phyloP scores from a whole-genome alignment of 1,139 yeast genomes.

The Zygosaccharomyces pseudobailii region DNA sequence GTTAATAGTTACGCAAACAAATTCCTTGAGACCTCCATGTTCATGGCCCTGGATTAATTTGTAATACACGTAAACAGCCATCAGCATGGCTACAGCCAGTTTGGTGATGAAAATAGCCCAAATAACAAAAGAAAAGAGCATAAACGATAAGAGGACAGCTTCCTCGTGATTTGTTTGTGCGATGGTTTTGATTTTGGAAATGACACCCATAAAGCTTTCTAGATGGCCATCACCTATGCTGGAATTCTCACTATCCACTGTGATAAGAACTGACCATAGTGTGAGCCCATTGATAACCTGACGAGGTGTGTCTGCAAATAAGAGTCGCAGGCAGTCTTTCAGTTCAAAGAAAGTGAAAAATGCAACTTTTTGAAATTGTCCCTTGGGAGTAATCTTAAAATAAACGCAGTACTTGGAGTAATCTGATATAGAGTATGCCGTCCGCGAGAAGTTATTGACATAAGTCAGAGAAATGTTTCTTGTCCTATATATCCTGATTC shows the following conservation, averaged over 20 bases:
- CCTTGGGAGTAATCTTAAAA: conserved; percentile 59
- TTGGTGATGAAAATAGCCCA: conserved; percentile 67
- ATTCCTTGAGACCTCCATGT: conserved; percentile 25
- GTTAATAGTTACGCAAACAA: conserved; percentile 27
- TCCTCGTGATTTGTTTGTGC: conserved; percentile 59
- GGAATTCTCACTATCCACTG: conserved; percentile 34
- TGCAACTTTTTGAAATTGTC: conserved; percentile 61
- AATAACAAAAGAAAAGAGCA: conserved; percentile 70
- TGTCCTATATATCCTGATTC: conserved; percentile 53
- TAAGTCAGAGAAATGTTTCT: conserved; percentile 67
- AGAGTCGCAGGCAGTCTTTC: conserved; percentile 56
- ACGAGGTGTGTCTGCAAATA: conserved; percentile 83
- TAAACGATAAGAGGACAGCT: conserved; percentile 66
- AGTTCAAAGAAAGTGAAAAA: conserved; percentile 65
- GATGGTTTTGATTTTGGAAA: conserved; percentile 49
- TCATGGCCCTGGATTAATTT: conserved; percentile 35
- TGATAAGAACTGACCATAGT: conserved; percentile 46
- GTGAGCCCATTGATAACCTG: conserved; percentile 81
- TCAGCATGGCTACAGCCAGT: conserved; percentile 53
- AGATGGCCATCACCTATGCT: conserved; percentile 20
- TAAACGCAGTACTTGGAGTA: conserved; percentile 72
- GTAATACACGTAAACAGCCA: conserved; percentile 52
- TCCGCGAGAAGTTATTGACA: conserved; percentile 60
- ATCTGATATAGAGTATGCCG: conserved; percentile 49
- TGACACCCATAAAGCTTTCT: conserved; percentile 43